Percentiles rank a stretch among this genome's conserved stretches.
phyloP scores from a whole-genome alignment of 805 yeast genomes.

The Candida alai region DNA sequence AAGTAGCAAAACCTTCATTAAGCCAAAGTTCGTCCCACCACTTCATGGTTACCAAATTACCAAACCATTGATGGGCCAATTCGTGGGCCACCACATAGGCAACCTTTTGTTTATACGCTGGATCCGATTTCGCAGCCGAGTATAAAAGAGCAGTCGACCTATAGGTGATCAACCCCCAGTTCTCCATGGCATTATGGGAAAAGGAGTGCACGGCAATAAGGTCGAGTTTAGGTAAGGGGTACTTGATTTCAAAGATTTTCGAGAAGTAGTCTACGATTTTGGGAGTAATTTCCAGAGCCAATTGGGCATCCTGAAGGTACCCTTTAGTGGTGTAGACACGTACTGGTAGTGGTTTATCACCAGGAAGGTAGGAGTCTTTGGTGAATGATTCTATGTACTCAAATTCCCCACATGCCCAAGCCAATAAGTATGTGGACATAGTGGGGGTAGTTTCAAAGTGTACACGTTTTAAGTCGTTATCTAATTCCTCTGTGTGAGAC shows the following conservation, averaged over 20 bases:
- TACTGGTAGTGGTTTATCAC: slow-evolving; percentile 43
- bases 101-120: slow-evolving; percentile 60
- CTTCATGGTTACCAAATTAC: slow-evolving; percentile 83
- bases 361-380: slow-evolving; percentile 27
- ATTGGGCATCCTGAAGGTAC: slow-evolving; percentile 41
- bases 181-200: slow-evolving; percentile 88
- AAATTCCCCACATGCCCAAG: slow-evolving; percentile 58
- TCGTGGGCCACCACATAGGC: slow-evolving; percentile 84
- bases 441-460: slow-evolving; percentile 45
- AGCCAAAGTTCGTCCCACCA: slow-evolving; percentile 95
- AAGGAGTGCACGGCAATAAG: slow-evolving; percentile 75
- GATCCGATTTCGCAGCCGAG: slow-evolving; percentile 44
- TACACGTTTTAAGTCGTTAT: slow-evolving; percentile 20
- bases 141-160: slow-evolving; percentile 51
- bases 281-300: slow-evolving; percentile 46
- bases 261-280: slow-evolving; percentile 49
- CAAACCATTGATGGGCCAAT: slow-evolving; percentile 90
- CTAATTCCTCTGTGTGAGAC: slow-evolving; percentile 4
- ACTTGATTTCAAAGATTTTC: slow-evolving; percentile 45
- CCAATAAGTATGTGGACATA: slow-evolving; percentile 55
- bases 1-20: slow-evolving; percentile 88
- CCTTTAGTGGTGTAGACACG: slow-evolving; percentile 53
- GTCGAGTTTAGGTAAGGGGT: slow-evolving; percentile 80
- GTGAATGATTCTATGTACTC: slow-evolving; percentile 50
- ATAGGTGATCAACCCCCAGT: slow-evolving; percentile 78